Base-by-base conservation (phyloP, 805 yeast genomes). In the Scheffersomyces amazonensis region DNA sequence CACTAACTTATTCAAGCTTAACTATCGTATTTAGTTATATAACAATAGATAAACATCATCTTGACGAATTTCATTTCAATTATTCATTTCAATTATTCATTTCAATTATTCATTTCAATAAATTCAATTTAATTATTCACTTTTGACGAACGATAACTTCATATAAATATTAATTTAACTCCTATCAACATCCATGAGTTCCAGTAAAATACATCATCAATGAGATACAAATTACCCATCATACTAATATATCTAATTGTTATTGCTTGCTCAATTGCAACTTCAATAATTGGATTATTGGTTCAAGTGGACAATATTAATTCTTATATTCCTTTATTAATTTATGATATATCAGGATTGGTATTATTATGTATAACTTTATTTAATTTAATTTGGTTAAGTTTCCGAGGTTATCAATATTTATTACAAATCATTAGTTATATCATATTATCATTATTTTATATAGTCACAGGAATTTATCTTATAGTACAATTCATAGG, bases 401-500 rank as follows among this genome's bases (percentile, higher is more conserved):
- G 4, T 4, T 6, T 27, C 15, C 8, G 5, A 15, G 17, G 30
- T 5, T 27, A 13, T 27, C 30, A 27, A 15, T 6, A 27, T n/a
- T 41, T 28, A 25, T 23, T 27, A 10, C 37, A 38, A 27, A 12
- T 45, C 7, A 13, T 36, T 11, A 15, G 34, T 9, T 44, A 43
- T 32, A n/a, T 29, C 13, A 10, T 39, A 6, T 16, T 37, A 9
- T 40, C 43, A 16, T 15, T 41, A 4, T 35, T 45, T 15, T 36
- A 47, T 15, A 23, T 44, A 22, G 35, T 41, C 15, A 36, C 49
- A 7, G 52, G 52, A 4, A 37, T 47, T 18, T 15, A 32, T 15
- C 13, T 35, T 17, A 31, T 31, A 10, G 34, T 38, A 12, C 25
- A 30, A 21, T 17, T 41, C 9, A 35, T 41, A 18, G 28, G 27